Conservation (phyloP, 2,329 filamentous ascomycete genomes). For the Akanthomyces muscarius region DNA sequence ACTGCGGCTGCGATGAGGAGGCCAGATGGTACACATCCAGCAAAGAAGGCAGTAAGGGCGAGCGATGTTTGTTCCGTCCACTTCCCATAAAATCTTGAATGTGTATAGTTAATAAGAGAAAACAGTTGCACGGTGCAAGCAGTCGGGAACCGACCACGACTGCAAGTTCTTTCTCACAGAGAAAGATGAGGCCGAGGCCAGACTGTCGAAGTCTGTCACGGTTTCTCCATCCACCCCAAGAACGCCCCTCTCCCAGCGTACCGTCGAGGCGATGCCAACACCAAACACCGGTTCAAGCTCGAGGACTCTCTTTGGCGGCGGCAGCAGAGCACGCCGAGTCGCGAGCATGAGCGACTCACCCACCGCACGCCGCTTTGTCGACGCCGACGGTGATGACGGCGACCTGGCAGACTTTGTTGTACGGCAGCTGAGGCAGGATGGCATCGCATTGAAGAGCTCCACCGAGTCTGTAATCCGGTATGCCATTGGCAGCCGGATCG, state of each 20-base stretch:
- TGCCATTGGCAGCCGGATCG: not conserved
- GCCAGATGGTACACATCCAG: not conserved
- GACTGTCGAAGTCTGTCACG: not conserved
- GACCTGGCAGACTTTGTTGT: not conserved
- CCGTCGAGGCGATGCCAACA: not conserved
- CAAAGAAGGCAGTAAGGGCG: not conserved
- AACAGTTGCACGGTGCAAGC: not conserved
- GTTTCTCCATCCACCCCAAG: not conserved
- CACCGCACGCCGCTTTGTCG: not conserved
- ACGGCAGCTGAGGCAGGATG: not conserved
- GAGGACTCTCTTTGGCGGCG: not conserved
- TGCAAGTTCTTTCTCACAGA: not conserved
- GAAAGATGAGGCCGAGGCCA: not conserved
- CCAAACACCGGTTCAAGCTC: not conserved
- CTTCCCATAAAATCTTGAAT: not conserved
- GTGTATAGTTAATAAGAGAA: not conserved
- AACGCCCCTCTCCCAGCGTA: not conserved
- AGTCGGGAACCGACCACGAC: not conserved
- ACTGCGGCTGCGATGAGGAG: not conserved
- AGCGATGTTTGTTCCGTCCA: not conserved
- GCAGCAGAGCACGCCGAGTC: not conserved
- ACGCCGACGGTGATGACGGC: not conserved
- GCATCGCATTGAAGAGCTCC: slow-evolving; percentile 1
- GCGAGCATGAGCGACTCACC: not conserved
- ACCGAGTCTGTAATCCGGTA: slow-evolving; percentile 5